A percentile compares a stretch with the other conserved stretches of the same genome.
Conservation (phyloP, 345 rosid species). For the Corchorus olitorius region DNA sequence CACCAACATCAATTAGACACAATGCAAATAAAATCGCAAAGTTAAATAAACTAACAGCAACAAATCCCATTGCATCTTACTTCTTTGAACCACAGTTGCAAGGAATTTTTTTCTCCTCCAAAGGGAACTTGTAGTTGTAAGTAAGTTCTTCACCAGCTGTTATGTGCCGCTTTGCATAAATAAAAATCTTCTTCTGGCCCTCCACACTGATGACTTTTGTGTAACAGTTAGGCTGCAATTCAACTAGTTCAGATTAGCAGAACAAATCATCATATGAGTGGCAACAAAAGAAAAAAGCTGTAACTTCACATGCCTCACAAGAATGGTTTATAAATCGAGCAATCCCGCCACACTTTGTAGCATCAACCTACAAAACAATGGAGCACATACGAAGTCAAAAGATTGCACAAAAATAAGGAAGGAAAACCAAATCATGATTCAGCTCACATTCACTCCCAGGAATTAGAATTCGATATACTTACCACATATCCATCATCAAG, state of each 20-base stretch:
- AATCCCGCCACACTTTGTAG: constrained; percentile 98
- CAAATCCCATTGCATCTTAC: constrained; percentile 48
- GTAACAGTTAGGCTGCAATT: constrained; percentile 92
- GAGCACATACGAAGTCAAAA: constrained; percentile 21
- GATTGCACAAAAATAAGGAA: background rate
- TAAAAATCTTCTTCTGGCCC: constrained; percentile 90
- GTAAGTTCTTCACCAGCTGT: constrained; percentile 89
- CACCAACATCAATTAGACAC: background rate
- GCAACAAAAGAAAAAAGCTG: constrained; percentile 16
- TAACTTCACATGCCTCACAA: constrained; percentile 68
- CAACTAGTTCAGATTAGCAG: constrained; percentile 29
- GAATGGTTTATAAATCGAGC: constrained; percentile 99
- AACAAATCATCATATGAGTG: constrained; percentile 22
- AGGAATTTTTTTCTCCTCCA: constrained; percentile 94
- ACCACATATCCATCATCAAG: constrained; percentile 99
- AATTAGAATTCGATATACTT: constrained; percentile 31
- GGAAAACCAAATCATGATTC: background rate
- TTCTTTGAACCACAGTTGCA: constrained; percentile 95
- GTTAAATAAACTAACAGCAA: constrained; percentile 5
- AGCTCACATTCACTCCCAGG: background rate
- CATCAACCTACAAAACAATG: constrained; percentile 70
- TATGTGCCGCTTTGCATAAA: constrained; percentile 90
- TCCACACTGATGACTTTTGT: constrained; percentile 94
- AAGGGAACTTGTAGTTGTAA: constrained; percentile 95
- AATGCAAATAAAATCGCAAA: constrained; percentile 14